Evolutionary conservation across 2,329 filamentous ascomycete species (phyloP), one percentile per base, ranked within the genome.

Genomic region (Pseudogymnoascus sp.): DNA sequence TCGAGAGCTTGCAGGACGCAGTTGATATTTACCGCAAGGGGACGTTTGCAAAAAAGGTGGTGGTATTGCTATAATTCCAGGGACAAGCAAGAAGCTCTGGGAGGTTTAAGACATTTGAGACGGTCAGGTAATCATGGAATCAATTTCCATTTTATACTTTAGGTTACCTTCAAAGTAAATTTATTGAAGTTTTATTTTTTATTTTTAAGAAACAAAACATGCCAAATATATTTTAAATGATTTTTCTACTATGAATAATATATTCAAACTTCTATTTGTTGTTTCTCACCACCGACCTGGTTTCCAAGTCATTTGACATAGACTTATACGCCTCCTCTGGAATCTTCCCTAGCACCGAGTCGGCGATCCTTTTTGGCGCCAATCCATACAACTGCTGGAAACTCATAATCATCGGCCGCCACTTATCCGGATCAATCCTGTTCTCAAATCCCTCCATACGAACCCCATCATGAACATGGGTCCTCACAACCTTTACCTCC

Each of bases 341-440:
- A 61, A 75, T 69, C 62, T 62, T 63, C 12, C 66, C 69, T 39
- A 74, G 61, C 12, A 60, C 63, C 8, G 66, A 69, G 16, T 64
- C 43, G 2, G 39, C 66, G 14, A 69, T 55, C 60, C 73, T 74
- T 31, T 63, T 69, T 60, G 65, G 63, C n/a, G 62, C 66, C 63
- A 75, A 66, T 0, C 76, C 77, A 64, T 78, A 78, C 6, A 78
- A 67, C 62, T 79, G 71, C 66, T 76, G 75, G 63, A 79, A 79
- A 55, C 67, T 72, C 75, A 77, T 78, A 45, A 79, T 75, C 68
- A 79, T 68, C 2, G 78, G 77, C 60, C 70, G 69, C 77, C 77
- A 79, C 52, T 69, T 71, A 63, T 78, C 75, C 1, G 76, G 71
- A 63, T 79, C 76, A 60, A 79, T 69, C 3, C 75, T 69, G 63